Base-by-base conservation (phyloP, 495 filamentous ascomycete species). In the Recurvomyces mirabilis region DNA sequence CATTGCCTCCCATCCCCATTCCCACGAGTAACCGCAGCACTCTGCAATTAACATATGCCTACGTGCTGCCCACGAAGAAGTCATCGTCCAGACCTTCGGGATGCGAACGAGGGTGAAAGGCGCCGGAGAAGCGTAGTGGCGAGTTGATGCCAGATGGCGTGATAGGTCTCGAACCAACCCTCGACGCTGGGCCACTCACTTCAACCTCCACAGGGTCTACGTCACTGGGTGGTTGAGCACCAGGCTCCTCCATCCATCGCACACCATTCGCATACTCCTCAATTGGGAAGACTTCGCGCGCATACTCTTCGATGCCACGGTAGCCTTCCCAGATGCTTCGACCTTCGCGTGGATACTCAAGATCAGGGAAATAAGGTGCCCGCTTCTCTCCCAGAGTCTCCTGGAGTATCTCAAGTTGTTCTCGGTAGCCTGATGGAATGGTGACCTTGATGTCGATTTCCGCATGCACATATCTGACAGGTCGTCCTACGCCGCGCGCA, bases 201-300 rank as follows among this genome's bases (percentile, higher is more conserved):
- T 26, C 46, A 3, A 26, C 9, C 32, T 37, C 50, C 13, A 21
- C 40, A 13, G 33, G 22, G 18, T 46, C 42, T 14, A 12, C 33
- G 22, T 43, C 52, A 19, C 36, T 26, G n/a, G 38, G 47, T 18
- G 35, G 32, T 3, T 19, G 24, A 3, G 11, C 54, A 60, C 65
- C 66, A 29, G 65, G 61, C 41, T 72, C 65, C 61, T 61, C 72
- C 87, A 94, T 93, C 91, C 91, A 98, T 18, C 80, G 80, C 54
- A 88, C 66, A 4, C 89, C 91, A 63, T 98, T 95, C 2, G 86
- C 82, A 47, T 83, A 78, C 66, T 98, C 91, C 62, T 98, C 91
- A 3, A 94, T 69, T 0, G 87, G 87, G 56, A 95, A 98, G 0
- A 93, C 87, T 56, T 98, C 91, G 17, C 85, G 73, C 21, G 89